These are phyloP conservation scores for Musa schizocarpa DNA, from an alignment of 176 grass and related monocot genomes.

Conservation along the genomic window DNA sequence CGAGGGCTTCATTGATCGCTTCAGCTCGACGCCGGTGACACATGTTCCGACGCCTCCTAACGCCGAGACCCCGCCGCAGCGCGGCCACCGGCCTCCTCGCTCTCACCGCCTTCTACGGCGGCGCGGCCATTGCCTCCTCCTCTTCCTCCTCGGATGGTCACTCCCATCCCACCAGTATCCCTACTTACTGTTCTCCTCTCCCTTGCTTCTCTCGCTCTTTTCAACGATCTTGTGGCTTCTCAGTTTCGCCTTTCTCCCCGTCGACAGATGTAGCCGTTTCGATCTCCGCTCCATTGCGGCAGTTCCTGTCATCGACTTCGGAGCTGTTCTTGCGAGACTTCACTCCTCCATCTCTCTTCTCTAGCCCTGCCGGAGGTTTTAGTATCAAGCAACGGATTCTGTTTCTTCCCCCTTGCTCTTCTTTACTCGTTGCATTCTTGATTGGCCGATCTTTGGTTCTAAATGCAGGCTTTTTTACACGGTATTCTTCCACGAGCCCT, in stretches of 20 bases:
- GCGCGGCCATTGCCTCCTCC: not conserved
- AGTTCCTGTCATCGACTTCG: not conserved
- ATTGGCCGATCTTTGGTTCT: not conserved
- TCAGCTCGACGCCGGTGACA: not conserved
- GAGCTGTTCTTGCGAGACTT: not conserved
- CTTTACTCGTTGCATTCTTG: not conserved
- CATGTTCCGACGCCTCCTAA: constrained; percentile 8
- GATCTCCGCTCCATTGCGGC: not conserved
- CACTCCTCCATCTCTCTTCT: not conserved
- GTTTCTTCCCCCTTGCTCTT: not conserved
- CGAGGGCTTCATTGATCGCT: too few species aligned
- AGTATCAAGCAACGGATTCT: not conserved
- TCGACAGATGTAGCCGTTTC: not conserved
- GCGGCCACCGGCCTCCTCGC: not conserved
- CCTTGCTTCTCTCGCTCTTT: not conserved
- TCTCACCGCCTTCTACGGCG: not conserved
- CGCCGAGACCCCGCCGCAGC: not conserved
- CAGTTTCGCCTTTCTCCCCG: not conserved
- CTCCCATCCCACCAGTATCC: not conserved
- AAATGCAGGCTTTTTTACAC: constrained; percentile 11
- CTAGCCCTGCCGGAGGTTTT: not conserved
- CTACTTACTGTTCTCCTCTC: too few species aligned
- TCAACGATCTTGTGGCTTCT: not conserved
- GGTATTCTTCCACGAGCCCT: constrained; percentile 7
- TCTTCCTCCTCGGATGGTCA: too few species aligned